phyloP scores from a whole-genome alignment of 495 filamentous ascomycete genomes.

The Penicillium cataractarum region DNA sequence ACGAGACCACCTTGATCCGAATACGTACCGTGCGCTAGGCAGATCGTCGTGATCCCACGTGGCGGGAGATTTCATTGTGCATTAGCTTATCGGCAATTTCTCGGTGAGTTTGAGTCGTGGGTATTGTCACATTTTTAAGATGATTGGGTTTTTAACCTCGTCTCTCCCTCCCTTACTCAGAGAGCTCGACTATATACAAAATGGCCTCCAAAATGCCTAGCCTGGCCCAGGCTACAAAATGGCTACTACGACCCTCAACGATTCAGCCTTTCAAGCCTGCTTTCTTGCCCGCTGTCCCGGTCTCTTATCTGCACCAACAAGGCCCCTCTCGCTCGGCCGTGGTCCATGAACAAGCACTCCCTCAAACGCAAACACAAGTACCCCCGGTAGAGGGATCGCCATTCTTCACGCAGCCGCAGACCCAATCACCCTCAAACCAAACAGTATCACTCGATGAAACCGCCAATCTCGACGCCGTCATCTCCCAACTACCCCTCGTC shows the following conservation, averaged over 20 bases:
- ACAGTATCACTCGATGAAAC: conserved; percentile 1
- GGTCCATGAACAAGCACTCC: conserved; percentile 34
- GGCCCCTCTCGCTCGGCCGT: conserved; percentile 32
- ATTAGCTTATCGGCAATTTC: conserved; percentile 15
- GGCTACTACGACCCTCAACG: conserved; percentile 19
- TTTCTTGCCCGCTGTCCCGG: conserved; percentile 3
- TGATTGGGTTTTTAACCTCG: background rate
- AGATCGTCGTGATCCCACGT: conserved; percentile 12
- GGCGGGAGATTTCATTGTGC: conserved; percentile 16
- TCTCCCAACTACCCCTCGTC: conserved; percentile 72
- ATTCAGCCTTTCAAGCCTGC: background rate
- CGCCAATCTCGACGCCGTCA: conserved; percentile 58
- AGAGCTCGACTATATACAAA: background rate
- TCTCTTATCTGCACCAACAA: conserved; percentile 30
- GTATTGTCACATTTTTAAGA: background rate
- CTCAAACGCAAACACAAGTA: conserved; percentile 23
- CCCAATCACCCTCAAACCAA: conserved; percentile 20
- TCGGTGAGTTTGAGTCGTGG: background rate
- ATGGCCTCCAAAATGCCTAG: conserved; percentile 15
- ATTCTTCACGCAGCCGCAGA: conserved; percentile 15
- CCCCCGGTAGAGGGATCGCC: conserved; percentile 13
- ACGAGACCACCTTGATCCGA: background rate
- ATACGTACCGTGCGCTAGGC: conserved; percentile 1
- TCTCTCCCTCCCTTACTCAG: background rate
- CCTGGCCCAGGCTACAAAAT: conserved; percentile 13